Evolutionary conservation across 2,329 filamentous ascomycete genomes (phyloP).

Genomic region (Venturia nashicola): DNA sequence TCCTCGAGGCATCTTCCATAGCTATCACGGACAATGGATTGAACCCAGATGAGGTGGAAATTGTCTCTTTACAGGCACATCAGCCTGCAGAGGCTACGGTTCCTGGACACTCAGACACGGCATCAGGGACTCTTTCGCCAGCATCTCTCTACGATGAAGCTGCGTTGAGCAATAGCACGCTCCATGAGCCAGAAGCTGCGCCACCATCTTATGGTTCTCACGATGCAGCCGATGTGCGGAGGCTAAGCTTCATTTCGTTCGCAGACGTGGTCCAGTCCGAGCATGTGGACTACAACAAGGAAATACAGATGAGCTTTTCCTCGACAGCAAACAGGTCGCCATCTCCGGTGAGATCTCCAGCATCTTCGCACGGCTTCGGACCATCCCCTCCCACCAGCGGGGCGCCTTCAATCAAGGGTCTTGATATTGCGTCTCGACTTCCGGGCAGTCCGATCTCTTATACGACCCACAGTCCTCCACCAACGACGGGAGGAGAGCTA

Average conservation of each 20-base stretch:
- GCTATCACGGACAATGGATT: slow-evolving; percentile 81
- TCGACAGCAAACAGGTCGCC: slow-evolving; percentile 51
- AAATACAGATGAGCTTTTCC: slow-evolving; percentile 57
- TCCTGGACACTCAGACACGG: slow-evolving; percentile 15
- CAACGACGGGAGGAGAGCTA: slow-evolving; percentile 53
- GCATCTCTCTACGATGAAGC: slow-evolving; percentile 5
- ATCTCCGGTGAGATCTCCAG: slow-evolving; percentile 68
- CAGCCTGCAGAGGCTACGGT: slow-evolving; percentile 58
- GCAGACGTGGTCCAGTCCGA: slow-evolving; percentile 87
- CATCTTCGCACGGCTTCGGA: slow-evolving; percentile 55
- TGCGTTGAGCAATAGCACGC: background rate
- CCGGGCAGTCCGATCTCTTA: slow-evolving; percentile 46
- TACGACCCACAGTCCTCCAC: slow-evolving; percentile 36
- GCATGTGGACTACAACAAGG: slow-evolving; percentile 52
- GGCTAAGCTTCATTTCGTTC: slow-evolving; percentile 91
- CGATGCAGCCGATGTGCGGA: slow-evolving; percentile 65
- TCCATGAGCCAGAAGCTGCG: slow-evolving; percentile 10
- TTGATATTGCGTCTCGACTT: slow-evolving; percentile 51
- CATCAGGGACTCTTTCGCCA: slow-evolving; percentile 13
- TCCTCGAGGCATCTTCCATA: slow-evolving; percentile 79
- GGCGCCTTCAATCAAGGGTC: slow-evolving; percentile 58
- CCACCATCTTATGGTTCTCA: slow-evolving; percentile 64
- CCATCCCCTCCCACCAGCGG: slow-evolving; percentile 68
- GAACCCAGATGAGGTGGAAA: slow-evolving; percentile 82
- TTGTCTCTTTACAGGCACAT: slow-evolving; percentile 75